Conservation (phyloP, 2,329 filamentous ascomycete species). For the Chrysoporthe austroafricana region DNA sequence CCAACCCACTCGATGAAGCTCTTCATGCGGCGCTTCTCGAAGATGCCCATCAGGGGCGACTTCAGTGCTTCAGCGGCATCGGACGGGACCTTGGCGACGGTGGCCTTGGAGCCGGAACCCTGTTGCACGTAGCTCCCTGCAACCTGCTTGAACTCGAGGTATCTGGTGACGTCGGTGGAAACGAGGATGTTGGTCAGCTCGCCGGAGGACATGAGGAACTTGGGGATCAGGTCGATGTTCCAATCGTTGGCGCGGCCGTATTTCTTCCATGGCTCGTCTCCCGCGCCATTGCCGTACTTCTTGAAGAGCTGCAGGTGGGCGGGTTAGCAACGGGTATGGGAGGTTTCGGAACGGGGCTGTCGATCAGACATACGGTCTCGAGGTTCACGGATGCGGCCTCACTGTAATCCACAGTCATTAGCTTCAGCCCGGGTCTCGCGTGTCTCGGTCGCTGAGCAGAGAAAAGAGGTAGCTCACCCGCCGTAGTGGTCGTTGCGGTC, state of each 20-base stretch:
- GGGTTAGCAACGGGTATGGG: conserved; percentile 17
- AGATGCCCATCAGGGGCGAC: conserved; percentile 94
- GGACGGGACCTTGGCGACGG: conserved; percentile 94
- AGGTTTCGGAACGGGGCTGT: conserved; percentile 23
- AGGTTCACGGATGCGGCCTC: conserved; percentile 97
- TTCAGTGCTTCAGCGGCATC: conserved; percentile 88
- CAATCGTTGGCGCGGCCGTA: conserved; percentile 97
- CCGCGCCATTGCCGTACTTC: conserved; percentile 81
- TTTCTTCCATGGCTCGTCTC: conserved; percentile 95
- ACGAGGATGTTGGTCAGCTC: conserved; percentile 98
- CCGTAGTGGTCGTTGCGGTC: conserved; percentile 98
- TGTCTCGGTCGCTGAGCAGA: conserved; percentile 27
- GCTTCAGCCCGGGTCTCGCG: background rate
- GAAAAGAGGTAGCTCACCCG: conserved; percentile 66
- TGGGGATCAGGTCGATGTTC: conserved; percentile 98
- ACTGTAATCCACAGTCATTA: conserved; percentile 47
- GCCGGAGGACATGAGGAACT: conserved; percentile 97
- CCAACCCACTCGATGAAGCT: conserved; percentile 96
- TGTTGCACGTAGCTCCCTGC: conserved; percentile 97
- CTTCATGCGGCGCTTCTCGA: conserved; percentile 97
- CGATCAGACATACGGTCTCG: conserved; percentile 69
- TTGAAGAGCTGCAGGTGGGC: conserved; percentile 76
- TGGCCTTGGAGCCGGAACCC: conserved; percentile 78
- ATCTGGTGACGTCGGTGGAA: conserved; percentile 87
- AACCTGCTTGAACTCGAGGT: conserved; percentile 92